Evolutionary conservation across 106 monocot genomes (phyloP), one percentile per base, ranked within the genome.

Genomic region (Allium cepa): DNA sequence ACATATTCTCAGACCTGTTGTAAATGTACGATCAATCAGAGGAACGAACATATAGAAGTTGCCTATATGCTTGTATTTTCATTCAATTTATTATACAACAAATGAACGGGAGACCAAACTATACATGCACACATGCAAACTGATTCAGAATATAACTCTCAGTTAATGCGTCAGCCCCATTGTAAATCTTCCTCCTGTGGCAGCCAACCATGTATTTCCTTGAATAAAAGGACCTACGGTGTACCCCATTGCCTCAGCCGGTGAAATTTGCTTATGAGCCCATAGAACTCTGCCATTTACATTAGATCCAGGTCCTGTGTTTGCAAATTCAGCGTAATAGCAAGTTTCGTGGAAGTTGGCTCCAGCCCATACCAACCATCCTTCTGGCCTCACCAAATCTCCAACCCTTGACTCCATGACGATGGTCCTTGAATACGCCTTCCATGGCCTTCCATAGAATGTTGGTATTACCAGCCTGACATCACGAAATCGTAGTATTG

Each of bases 371-470:
- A 13, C 8, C 17, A 57, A 9, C 79, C 76, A 83, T 14, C 83
- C 83, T 48, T 68, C 62, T 3, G 83, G 79, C 17, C 75, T 1
- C 4, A 83, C 68, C 14, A 83, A 16, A 17, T 72, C 76, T 4
- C 75, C 76, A 12, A 83, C 49, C 12, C 10, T 53, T 22, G 79
- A 72, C 49, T 76, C 75, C 79, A 83, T 67, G 68, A 83, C 47
- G 51, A 83, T 47, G 10, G 72, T 76, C 36, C 72, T 71, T 15
- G 83, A 72, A 61, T 65, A 73, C 68, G 52, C 10, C 69, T 76
- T 76, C 83, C 83, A 83, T n/a, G 83, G 83, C 63, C 83, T 50
- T 7, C 83, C 79, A 14, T 79, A 71, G 50, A 71, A 83, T 56
- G 59, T 79, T 36, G 46, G 51, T 46, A 73, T 58, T 36, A 22